Evolutionary conservation across 2,329 filamentous ascomycete genomes (phyloP), one percentile per base, ranked within the genome.

Genomic region (Aspergillus hiratsukae): DNA sequence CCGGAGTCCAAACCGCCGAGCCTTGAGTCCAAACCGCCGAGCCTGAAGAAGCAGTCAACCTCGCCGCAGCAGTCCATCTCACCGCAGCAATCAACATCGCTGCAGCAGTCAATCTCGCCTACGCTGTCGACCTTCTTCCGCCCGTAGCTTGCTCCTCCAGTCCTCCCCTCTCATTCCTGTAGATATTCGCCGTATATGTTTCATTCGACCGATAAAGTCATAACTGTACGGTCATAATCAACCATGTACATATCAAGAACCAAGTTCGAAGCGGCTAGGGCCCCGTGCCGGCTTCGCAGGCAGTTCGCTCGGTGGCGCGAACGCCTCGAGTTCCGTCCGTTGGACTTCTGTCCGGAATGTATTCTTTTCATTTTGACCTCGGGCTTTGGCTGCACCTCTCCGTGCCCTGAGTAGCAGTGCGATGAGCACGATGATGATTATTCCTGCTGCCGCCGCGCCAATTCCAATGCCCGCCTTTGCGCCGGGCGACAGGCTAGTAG

Each of bases 401-500:
- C 31, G 31, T 17, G 31, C 14, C 14, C 14, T 37, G 31, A 37
- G 31, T 37, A 37, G 31, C 31, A 37, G 31, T 43, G 6, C 43
- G 25, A 17, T 46, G 49, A 37, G 40, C 19, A 49, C 57, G 51
- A 55, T 40, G n/a, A 59, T n/a, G n/a, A 52, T 49, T 4, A 59
- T 14, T 2, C 35, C 52, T 8, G 52, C 57, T 2, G 35, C 52
- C 1, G 52, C 35, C 17, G 45, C 57, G 21, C 55, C 57, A 28
- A 51, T 40, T 4, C 52, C 57, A 8, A 59, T 55, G 8, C 57
- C 57, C 14, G 55, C 57, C 28, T 57, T 57, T 28, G 55, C 57
- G 14, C 57, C 55, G 1, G 52, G 41, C 0, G 57, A 57, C 25
- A 59, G 48, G 21, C 11, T 6, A 17, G 31, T 17, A 2, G 3